Conservation (phyloP, 2,329 filamentous ascomycete genomes). For the Neofusicoccum laricinum region DNA sequence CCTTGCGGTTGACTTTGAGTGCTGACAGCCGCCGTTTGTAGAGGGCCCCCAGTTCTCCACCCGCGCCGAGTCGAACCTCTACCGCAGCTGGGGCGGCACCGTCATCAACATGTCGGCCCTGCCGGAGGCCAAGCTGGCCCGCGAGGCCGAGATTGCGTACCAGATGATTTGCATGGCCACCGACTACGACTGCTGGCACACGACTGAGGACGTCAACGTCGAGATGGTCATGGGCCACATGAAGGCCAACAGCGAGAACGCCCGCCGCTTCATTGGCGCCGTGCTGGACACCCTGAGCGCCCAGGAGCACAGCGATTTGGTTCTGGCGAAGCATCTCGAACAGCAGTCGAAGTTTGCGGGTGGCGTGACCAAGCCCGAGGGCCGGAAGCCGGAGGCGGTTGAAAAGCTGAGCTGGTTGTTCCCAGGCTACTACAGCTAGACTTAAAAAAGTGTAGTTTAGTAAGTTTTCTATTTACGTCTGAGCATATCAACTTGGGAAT, state of each 20-base stretch:
- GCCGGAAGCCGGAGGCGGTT: slow-evolving; percentile 69
- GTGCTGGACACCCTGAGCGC: slow-evolving; percentile 83
- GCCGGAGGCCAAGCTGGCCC: slow-evolving; percentile 92
- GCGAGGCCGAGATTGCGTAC: slow-evolving; percentile 93
- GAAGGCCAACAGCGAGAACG: slow-evolving; percentile 88
- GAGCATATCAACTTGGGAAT: neutral
- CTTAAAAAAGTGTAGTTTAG: neutral
- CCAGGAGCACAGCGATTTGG: slow-evolving; percentile 70
- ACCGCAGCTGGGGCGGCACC: slow-evolving; percentile 87
- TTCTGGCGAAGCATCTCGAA: slow-evolving; percentile 77
- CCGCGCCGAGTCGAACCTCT: slow-evolving; percentile 91
- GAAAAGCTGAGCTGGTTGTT: slow-evolving; percentile 85
- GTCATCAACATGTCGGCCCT: slow-evolving; percentile 98
- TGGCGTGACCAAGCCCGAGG: slow-evolving; percentile 76
- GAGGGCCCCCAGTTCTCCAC: slow-evolving; percentile 99
- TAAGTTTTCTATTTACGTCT: neutral
- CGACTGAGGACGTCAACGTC: slow-evolving; percentile 75
- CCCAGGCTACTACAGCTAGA: slow-evolving; percentile 64
- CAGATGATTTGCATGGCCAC: slow-evolving; percentile 99
- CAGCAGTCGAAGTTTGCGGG: slow-evolving; percentile 75
- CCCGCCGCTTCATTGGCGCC: slow-evolving; percentile 76
- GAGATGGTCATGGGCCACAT: slow-evolving; percentile 98
- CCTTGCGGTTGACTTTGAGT: neutral
- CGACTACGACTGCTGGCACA: slow-evolving; percentile 98
- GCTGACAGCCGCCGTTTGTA: neutral